Evolutionary conservation across 1,284 basidiomycete species (phyloP), one percentile per base, ranked within the genome.

Genomic region (Stygiomarasmius scandens): DNA sequence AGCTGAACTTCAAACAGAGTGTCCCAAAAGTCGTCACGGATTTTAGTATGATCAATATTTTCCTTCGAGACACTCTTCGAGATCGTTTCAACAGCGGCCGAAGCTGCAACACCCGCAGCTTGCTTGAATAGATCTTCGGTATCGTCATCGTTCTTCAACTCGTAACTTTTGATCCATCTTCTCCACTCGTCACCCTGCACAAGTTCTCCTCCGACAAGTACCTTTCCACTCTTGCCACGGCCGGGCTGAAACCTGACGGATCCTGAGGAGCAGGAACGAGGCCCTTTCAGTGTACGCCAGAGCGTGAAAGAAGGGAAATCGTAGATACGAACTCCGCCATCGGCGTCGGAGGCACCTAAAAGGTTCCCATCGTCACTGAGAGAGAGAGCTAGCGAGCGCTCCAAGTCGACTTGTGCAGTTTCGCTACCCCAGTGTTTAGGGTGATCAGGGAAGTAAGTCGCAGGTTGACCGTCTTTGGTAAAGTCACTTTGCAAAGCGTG

Each of bases 191-290:
- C 2, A 45, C 38, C 1, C 22, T 41, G 20, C 49, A 43, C 10
- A 36, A 46, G 34, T 44, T 56, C 32, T 47, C 44, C 38, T 4
- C 22, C 27, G 1, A 29, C 51, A 19, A 53, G 25, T 12, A 53
- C 25, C 14, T 19, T 22, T n/a, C 41, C 41, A 44, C n/a, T 29
- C 24, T 19, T 14, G 24, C 44, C 38, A n/a, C n/a, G 36, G 2
- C 48, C 44, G 2, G 60, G 57, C 19, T 56, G 56, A 24, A 61
- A 61, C 36, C 49, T 27, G 41, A 61, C 43, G 3, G 19, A 3
- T 25, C 8, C 9, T 1, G 52, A 38, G 1, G 20, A 9, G 14
- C 56, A 34, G 4, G 27, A 36, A 29, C 52, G 49, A 14, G 16
- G 16, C 1, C 45, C 49, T 0, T 22, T 27, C n/a, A 58, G 19